Percentiles rank a stretch among this genome's conserved stretches.
Evolutionary conservation across 176 grass and related monocot genomes (phyloP).

Genomic region (Zoysia pacifica): DNA sequence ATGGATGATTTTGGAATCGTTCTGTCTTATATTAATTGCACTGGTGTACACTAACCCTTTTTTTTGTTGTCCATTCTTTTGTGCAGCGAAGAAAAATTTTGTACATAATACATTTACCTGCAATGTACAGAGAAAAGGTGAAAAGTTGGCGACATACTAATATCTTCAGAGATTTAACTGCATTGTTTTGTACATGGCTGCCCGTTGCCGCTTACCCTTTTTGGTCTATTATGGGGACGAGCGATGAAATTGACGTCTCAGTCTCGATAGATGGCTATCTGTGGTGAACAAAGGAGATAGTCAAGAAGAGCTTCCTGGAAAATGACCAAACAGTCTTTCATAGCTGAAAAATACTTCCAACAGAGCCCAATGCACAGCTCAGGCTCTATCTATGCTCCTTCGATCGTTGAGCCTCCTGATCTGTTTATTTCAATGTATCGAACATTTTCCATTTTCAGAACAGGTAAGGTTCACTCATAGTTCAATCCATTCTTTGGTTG

Average conservation of each 20-base stretch:
- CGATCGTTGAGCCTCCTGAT: conserved; percentile 30
- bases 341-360: conserved; percentile 21
- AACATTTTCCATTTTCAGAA: conserved; percentile 24
- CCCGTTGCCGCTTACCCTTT: conserved; percentile 25
- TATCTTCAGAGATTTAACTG: conserved; percentile 26
- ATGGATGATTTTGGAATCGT: conserved; percentile 9
- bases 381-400: conserved; percentile 25
- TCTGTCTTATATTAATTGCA: conserved; percentile 9
- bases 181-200: conserved; percentile 41
- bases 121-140: conserved; percentile 46
- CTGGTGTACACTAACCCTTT: conserved; percentile 4
- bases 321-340: conserved; percentile 28
- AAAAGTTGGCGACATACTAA: conserved; percentile 34
- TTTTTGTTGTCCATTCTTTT: conserved; percentile 2
- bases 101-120: conserved; percentile 51
- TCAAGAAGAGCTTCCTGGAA: conserved; percentile 31
- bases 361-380: conserved; percentile 29
- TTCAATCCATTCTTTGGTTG: conserved; percentile 48
- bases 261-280: conserved; percentile 28
- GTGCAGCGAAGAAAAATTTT: conserved; percentile 69
- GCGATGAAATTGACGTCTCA: neutral
- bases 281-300: conserved; percentile 32
- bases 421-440: conserved; percentile 23
- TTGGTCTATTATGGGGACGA: conserved; percentile 25
- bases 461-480: conserved; percentile 44